Conservation (phyloP, 345 rosid genomes). For the Heritiera fomes region DNA sequence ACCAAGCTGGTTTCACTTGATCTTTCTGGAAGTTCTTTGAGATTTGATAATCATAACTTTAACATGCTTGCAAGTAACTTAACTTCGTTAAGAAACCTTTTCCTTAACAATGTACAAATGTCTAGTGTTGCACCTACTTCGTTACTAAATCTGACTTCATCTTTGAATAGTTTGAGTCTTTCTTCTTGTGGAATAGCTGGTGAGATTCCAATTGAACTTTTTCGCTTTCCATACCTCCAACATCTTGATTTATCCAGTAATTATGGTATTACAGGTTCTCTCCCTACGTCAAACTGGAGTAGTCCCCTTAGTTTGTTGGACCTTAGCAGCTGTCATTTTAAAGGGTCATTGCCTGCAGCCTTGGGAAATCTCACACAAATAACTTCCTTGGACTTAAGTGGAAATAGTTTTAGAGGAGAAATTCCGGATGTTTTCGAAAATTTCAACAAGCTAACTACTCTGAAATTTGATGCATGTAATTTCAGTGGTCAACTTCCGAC, state of each 20-base stretch:
- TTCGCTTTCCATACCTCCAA: constrained; percentile 14
- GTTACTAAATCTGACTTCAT: constrained; percentile 11
- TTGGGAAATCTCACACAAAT: background rate
- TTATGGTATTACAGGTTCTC: background rate
- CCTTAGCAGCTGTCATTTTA: background rate
- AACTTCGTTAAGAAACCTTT: background rate
- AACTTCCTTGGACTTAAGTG: background rate
- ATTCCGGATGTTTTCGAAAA: background rate
- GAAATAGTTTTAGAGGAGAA: background rate
- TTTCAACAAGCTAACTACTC: background rate
- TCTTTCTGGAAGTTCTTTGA: background rate
- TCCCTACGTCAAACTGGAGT: constrained; percentile 14
- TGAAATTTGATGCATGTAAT: background rate
- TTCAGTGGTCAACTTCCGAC: constrained; percentile 33
- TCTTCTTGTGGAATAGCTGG: constrained; percentile 6
- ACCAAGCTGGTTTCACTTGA: constrained; percentile 8
- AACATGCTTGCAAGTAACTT: background rate
- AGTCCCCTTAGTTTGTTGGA: constrained; percentile 7
- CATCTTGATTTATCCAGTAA: background rate
- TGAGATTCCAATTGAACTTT: background rate
- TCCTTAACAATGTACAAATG: background rate
- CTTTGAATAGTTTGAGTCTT: constrained; percentile 7
- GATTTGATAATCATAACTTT: background rate
- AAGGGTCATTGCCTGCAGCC: background rate
- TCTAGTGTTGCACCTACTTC: background rate